Percentiles rank a stretch among this genome's conserved stretches.
phyloP scores from a whole-genome alignment of 2,329 filamentous ascomycete species.

The Penicillium hordei region DNA sequence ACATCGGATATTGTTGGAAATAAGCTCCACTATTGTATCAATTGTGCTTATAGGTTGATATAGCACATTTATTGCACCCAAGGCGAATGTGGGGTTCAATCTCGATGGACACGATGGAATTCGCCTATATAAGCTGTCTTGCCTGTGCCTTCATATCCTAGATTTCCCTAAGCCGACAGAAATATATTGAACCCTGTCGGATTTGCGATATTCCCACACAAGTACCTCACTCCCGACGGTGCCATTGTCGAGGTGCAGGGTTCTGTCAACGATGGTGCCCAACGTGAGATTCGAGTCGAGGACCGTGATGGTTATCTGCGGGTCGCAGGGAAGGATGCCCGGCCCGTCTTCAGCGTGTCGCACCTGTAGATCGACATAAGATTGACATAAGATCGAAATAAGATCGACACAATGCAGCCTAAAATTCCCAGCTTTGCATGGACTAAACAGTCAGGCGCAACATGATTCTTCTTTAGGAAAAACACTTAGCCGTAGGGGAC shows the following conservation, averaged over 20 bases:
- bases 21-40: too few relatives aligned
- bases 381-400: not conserved
- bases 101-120: not conserved
- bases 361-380: not conserved
- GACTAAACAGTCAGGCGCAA: not conserved
- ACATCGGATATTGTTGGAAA: too few relatives aligned
- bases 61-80: too few relatives aligned
- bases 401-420: not conserved
- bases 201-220: constrained; percentile 29
- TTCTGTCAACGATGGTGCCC: constrained; percentile 17
- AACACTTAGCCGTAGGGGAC: not conserved
- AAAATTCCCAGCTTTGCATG: not conserved
- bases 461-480: not conserved
- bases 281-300: not conserved
- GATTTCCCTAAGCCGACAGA: not conserved
- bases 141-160: not conserved
- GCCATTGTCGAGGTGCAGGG: constrained; percentile 22
- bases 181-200: not conserved
- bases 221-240: constrained; percentile 20
- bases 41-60: too few relatives aligned
- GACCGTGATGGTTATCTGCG: too few relatives aligned
- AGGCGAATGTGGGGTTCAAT: not conserved
- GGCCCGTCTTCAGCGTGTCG: not conserved
- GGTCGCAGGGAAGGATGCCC: too few relatives aligned
- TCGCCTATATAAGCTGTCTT: not conserved